Conservation (phyloP, 2,329 filamentous ascomycete genomes). For the Phoma sp. region DNA sequence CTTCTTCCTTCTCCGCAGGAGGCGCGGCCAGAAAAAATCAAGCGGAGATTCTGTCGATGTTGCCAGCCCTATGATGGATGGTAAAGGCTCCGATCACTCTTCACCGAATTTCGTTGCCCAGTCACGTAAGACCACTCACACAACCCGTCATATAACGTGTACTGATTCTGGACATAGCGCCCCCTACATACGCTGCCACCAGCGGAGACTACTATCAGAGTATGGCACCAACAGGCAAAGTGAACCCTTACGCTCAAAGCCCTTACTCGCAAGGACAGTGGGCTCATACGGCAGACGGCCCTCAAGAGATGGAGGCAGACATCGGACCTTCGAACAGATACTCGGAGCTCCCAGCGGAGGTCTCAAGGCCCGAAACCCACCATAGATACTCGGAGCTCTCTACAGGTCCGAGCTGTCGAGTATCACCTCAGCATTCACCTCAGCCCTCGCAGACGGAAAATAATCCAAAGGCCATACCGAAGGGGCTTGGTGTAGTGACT, state of each 20-base stretch:
- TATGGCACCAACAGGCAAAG: slow-evolving; percentile 17
- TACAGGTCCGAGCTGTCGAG: slow-evolving; percentile 25
- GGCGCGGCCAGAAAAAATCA: slow-evolving; percentile 6
- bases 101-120: slow-evolving; percentile 22
- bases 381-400: slow-evolving; percentile 32
- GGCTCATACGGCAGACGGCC: slow-evolving; percentile 20
- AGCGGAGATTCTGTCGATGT: background rate
- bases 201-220: slow-evolving; percentile 25
- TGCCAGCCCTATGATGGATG: slow-evolving; percentile 23
- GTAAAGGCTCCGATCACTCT: slow-evolving; percentile 17
- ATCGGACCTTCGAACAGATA: slow-evolving; percentile 18
- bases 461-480: slow-evolving; percentile 16
- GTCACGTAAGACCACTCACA: slow-evolving; percentile 26
- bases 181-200: slow-evolving; percentile 34
- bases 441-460: slow-evolving; percentile 22
- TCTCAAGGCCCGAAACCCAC: slow-evolving; percentile 7
- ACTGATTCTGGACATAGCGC: slow-evolving; percentile 23
- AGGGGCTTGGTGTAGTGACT: slow-evolving; percentile 20
- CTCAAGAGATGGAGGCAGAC: slow-evolving; percentile 29
- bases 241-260: slow-evolving; percentile 13
- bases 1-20: slow-evolving; percentile 31
- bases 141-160: too few relatives aligned
- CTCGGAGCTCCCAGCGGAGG: slow-evolving; percentile 34
- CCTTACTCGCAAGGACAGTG: slow-evolving; percentile 23
- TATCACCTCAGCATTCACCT: slow-evolving; percentile 29